Conservation (phyloP, 208 protist genomes). For the Trypanosoma brucei region DNA sequence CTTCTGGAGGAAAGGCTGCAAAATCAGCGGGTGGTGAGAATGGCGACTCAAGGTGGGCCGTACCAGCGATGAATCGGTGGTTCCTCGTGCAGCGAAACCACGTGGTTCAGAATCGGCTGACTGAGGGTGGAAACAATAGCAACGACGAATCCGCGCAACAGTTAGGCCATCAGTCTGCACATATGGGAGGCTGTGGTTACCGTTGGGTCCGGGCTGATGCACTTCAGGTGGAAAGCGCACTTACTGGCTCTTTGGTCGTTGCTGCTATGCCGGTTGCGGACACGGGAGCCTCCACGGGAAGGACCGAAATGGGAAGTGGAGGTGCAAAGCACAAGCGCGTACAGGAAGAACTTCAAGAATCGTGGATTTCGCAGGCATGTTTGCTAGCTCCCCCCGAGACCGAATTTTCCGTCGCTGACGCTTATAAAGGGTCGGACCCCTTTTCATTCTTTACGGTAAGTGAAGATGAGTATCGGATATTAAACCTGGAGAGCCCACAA, state of each 20-base stretch:
- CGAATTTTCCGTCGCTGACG: slow-evolving; percentile 8
- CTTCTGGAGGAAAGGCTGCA: neutral
- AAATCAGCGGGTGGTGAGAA: slow-evolving; percentile 5
- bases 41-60: slow-evolving; percentile 5
- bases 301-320: neutral
- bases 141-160: neutral
- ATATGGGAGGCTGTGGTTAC: slow-evolving; percentile 3
- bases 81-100: slow-evolving; percentile 19
- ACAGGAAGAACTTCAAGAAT: slow-evolving; percentile 2
- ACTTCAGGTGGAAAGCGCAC: slow-evolving; percentile 13
- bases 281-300: neutral
- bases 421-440: neutral
- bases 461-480: slow-evolving; percentile 35
- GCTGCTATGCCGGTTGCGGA: neutral
- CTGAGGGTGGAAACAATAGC: neutral
- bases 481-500: slow-evolving; percentile 12
- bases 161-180: neutral
- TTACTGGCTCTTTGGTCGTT: slow-evolving; percentile 2
- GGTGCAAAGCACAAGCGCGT: neutral
- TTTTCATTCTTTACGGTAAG: slow-evolving; percentile 47
- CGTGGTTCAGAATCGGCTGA: neutral
- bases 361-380: slow-evolving; percentile 5
- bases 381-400: slow-evolving; percentile 10
- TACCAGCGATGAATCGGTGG: slow-evolving; percentile 18
- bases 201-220: slow-evolving; percentile 19